A percentile compares a stretch with the other conserved stretches of the same genome.
Evolutionary conservation across 768 basidiomycete species (phyloP).

Genomic region (Baorangia bicolor): DNA sequence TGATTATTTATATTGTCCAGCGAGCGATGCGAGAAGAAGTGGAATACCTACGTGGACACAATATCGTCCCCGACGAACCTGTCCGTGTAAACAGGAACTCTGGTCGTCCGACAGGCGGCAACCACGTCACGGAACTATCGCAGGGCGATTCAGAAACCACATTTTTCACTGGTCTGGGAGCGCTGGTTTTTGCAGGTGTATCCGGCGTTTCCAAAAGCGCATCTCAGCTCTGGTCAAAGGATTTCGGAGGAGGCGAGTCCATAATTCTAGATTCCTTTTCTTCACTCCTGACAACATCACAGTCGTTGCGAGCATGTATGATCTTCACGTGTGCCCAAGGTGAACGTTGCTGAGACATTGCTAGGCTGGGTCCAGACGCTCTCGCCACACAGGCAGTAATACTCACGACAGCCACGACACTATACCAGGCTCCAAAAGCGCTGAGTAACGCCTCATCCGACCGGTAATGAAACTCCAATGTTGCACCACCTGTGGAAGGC

Average conservation of each 20-base stretch:
- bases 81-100: neutral
- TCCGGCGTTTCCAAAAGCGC: slow-evolving; percentile 24
- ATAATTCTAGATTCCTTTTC: neutral
- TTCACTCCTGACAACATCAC: slow-evolving; percentile 4
- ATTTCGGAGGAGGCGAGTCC: slow-evolving; percentile 24
- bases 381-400: slow-evolving; percentile 28
- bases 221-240: slow-evolving; percentile 31
- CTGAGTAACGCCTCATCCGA: slow-evolving; percentile 20
- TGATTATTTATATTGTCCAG: slow-evolving; percentile 24
- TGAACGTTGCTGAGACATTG: slow-evolving; percentile 2
- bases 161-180: slow-evolving; percentile 17
- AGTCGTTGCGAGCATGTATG: slow-evolving; percentile 27
- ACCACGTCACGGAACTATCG: neutral
- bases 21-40: slow-evolving; percentile 21
- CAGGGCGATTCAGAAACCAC: neutral
- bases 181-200: slow-evolving; percentile 17
- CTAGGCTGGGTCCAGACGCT: slow-evolving; percentile 22
- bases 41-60: slow-evolving; percentile 9
- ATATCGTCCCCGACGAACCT: slow-evolving; percentile 11
- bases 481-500: neutral
- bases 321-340: neutral
- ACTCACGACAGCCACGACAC: slow-evolving; percentile 22
- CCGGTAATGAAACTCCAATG: slow-evolving; percentile 19
- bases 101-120: neutral
- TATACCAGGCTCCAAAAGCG: slow-evolving; percentile 25